Percentiles rank a stretch among this genome's conserved stretches.
Conservation (phyloP, 768 basidiomycete genomes). For the Lactarius deliciosus region DNA sequence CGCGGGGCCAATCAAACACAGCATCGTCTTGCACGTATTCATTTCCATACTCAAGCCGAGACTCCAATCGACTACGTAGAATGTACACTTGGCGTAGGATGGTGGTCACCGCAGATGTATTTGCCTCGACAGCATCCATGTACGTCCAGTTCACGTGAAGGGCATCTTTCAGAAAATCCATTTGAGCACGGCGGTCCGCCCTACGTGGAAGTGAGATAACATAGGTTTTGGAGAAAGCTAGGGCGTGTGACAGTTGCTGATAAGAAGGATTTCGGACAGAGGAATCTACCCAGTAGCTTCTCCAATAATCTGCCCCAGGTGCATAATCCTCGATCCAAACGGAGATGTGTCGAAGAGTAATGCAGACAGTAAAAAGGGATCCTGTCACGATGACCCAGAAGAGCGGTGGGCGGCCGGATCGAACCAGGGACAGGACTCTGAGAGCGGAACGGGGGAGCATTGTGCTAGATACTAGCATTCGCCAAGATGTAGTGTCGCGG, state of each 20-base stretch:
- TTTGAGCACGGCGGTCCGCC: constrained; percentile 52
- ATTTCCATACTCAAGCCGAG: constrained; percentile 42
- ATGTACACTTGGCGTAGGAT: constrained; percentile 47
- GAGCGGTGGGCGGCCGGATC: background rate
- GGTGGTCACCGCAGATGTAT: constrained; percentile 39
- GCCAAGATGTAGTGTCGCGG: background rate
- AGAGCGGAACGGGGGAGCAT: background rate
- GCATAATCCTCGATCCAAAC: background rate
- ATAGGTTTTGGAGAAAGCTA: constrained; percentile 39
- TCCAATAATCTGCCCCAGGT: background rate
- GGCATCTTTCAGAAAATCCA: constrained; percentile 51
- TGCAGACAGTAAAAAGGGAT: constrained; percentile 1
- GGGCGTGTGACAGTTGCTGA: background rate
- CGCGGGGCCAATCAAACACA: constrained; percentile 32
- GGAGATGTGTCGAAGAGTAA: constrained; percentile 10
- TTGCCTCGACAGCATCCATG: constrained; percentile 47
- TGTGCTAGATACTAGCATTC: background rate
- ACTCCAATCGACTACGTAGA: constrained; percentile 37
- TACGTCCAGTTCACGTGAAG: constrained; percentile 56
- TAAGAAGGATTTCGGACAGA: background rate
- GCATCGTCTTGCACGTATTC: constrained; percentile 6
- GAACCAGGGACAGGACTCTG: background rate
- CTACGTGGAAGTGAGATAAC: constrained; percentile 62
- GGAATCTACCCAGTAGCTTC: background rate
- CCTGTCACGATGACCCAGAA: constrained; percentile 2